Conservation (phyloP, 306 rosid species). For the Urtica urens region DNA sequence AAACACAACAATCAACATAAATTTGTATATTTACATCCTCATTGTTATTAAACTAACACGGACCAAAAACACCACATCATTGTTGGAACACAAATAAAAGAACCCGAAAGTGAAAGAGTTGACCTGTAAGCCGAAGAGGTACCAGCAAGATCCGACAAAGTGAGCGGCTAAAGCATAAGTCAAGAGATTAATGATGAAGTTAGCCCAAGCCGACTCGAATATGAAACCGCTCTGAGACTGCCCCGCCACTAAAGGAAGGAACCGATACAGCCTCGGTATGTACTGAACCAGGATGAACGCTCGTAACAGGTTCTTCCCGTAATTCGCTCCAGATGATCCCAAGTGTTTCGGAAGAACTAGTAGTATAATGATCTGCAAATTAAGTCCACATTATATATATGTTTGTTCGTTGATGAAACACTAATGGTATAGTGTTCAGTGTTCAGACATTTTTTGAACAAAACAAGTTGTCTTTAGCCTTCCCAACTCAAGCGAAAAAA, state of each 20-base stretch:
- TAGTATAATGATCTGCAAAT: constrained; percentile 52
- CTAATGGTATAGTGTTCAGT: no score
- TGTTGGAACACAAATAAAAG: no score
- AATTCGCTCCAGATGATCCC: constrained; percentile 63
- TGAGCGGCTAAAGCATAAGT: constrained; percentile 59
- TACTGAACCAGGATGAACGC: constrained; percentile 54
- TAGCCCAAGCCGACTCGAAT: constrained; percentile 75
- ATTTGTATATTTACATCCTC: no score
- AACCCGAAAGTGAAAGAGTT: background rate
- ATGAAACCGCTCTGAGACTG: constrained; percentile 62
- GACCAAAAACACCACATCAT: no score
- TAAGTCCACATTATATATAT: background rate
- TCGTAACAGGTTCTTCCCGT: constrained; percentile 61
- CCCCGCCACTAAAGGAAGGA: constrained; percentile 52
- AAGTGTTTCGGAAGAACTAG: constrained; percentile 30
- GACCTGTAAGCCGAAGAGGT: constrained; percentile 79
- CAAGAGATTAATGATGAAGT: constrained; percentile 66
- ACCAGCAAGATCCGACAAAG: constrained; percentile 75
- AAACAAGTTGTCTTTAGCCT: no score
- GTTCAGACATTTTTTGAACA: background rate
- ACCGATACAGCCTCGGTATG: constrained; percentile 57
- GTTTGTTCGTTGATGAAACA: no score
- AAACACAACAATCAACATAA: no score
- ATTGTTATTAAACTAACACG: no score
- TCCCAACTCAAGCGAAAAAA: background rate